A percentile compares a stretch with the other conserved stretches of the same genome.
Evolutionary conservation across 371 early-diverging fungal species (phyloP).

Genomic region (Circinella minor): DNA sequence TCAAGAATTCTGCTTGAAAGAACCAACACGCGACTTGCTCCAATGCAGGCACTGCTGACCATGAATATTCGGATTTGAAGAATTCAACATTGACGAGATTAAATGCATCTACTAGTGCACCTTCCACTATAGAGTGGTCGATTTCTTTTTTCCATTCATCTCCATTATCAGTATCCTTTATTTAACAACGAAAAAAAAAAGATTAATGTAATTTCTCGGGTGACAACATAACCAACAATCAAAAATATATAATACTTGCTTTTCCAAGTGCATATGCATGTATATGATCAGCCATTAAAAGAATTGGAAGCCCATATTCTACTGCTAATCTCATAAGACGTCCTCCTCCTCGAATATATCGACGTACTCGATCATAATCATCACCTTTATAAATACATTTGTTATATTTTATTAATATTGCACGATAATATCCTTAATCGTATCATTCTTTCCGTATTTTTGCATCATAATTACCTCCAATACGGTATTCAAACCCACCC

Average conservation of each 20-base stretch:
- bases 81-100: slow-evolving; percentile 5
- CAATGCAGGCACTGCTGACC: background rate
- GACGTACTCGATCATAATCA: background rate
- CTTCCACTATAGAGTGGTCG: background rate
- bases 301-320: background rate
- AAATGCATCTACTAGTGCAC: background rate
- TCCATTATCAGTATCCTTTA: background rate
- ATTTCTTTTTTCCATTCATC: background rate
- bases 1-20: background rate
- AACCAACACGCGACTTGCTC: background rate
- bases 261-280: background rate
- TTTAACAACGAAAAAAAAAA: background rate
- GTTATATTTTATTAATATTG: background rate
- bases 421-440: background rate
- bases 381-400: background rate
- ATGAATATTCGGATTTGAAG: background rate
- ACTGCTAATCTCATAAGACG: background rate
- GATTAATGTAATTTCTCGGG: background rate
- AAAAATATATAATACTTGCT: background rate
- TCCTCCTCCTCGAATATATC: background rate
- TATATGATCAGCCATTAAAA: background rate
- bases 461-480: background rate
- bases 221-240: too few relatives aligned
- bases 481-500: background rate
- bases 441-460: background rate